Percentiles rank a stretch among this genome's conserved stretches.
phyloP scores from a whole-genome alignment of 139 green algal genomes.

The Micractinium conductrix region DNA sequence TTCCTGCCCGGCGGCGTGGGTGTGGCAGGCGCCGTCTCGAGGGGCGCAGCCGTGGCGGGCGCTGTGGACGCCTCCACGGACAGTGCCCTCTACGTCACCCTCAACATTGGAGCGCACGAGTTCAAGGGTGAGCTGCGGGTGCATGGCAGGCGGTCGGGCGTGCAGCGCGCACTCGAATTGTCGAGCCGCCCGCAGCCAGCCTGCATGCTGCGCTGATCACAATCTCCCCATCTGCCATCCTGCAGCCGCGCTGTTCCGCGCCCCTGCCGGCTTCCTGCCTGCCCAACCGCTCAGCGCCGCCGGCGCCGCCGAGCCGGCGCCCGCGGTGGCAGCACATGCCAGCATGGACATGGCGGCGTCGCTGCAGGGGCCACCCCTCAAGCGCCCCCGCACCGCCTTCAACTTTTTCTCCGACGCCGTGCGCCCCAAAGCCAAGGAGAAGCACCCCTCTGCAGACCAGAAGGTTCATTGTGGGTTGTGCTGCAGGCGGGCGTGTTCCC shows the following conservation, averaged over 20 bases:
- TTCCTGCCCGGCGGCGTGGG: no score
- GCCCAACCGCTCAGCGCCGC: not conserved
- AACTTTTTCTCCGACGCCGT: constrained; percentile 25
- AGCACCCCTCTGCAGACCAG: not conserved
- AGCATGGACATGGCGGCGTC: no score
- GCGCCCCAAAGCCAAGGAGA: not conserved
- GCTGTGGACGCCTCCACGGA: not conserved
- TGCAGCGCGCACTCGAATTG: not conserved
- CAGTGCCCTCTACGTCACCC: not conserved
- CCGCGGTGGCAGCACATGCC: not conserved
- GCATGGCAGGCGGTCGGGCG: not conserved
- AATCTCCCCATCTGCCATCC: not conserved
- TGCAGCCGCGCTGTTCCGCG: constrained; percentile 13
- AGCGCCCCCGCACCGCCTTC: constrained; percentile 6
- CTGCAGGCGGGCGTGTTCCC: not conserved
- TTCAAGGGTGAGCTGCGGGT: constrained; percentile 2
- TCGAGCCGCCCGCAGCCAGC: not conserved
- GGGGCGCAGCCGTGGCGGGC: not conserved
- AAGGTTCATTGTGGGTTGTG: not conserved
- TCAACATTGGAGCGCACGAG: not conserved
- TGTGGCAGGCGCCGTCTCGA: no score
- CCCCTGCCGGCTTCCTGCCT: constrained; percentile 1
- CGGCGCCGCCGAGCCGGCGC: not conserved
- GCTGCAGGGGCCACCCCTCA: not conserved
- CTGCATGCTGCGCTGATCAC: not conserved